Conservation (phyloP, 2,329 filamentous ascomycete genomes). For the Scedosporium minutisporum region DNA sequence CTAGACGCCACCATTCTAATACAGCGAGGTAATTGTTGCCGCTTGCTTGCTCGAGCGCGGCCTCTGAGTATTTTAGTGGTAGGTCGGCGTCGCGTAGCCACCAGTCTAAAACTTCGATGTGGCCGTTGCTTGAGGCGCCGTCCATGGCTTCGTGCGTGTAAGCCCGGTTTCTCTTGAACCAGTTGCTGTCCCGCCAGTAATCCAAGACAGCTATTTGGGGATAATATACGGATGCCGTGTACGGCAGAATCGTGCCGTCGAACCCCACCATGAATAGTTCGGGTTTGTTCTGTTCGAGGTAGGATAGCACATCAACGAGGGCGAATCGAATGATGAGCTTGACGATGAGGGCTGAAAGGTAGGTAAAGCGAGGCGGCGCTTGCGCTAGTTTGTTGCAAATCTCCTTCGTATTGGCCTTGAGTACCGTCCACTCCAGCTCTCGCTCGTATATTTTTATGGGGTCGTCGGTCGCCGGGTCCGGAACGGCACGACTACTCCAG, state of each 20-base stretch:
- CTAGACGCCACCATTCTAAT: conserved; percentile 86
- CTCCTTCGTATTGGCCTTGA: conserved; percentile 59
- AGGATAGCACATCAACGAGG: conserved; percentile 67
- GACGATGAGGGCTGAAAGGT: conserved; percentile 71
- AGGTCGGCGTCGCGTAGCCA: conserved; percentile 75
- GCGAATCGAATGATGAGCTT: conserved; percentile 89
- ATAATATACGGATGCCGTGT: conserved; percentile 80
- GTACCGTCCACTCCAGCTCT: conserved; percentile 75
- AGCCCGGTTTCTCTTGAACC: conserved; percentile 59
- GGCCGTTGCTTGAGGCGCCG: conserved; percentile 76
- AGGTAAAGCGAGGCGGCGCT: conserved; percentile 58
- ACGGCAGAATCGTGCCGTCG: conserved; percentile 75
- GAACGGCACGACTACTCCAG: conserved; percentile 54
- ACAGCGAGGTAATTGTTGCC: conserved; percentile 76
- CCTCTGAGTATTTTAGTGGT: conserved; percentile 74
- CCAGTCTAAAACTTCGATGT: conserved; percentile 79
- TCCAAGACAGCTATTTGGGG: conserved; percentile 76
- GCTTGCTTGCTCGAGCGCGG: conserved; percentile 79
- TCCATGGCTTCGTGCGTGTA: conserved; percentile 81
- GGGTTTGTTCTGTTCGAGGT: conserved; percentile 49
- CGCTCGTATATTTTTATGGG: conserved; percentile 59
- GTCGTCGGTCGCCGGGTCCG: conserved; percentile 44
- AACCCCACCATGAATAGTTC: conserved; percentile 73
- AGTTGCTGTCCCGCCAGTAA: conserved; percentile 80
- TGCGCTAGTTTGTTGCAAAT: conserved; percentile 66